Conservation (phyloP, 2,329 filamentous ascomycete genomes). For the Bipolaris cookei region DNA sequence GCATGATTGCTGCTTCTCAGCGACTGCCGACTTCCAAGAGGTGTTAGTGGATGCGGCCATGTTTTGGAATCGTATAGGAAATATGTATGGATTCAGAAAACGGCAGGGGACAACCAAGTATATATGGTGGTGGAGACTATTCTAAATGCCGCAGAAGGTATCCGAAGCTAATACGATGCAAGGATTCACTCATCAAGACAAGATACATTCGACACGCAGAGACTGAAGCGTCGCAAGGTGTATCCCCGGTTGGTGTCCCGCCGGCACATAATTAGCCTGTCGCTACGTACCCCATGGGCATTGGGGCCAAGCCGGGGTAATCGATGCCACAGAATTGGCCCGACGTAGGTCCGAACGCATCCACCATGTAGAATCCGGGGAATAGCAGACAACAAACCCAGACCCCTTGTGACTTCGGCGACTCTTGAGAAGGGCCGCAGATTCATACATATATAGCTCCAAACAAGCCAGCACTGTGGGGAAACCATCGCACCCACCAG, state of each 20-base stretch:
- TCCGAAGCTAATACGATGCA: not conserved
- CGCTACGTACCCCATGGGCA: constrained; percentile 1
- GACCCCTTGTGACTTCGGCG: not conserved
- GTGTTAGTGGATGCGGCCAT: not conserved
- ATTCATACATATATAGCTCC: constrained; percentile 2
- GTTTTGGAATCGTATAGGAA: not conserved
- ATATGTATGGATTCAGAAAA: not conserved
- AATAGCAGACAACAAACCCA: not conserved
- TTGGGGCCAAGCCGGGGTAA: constrained; percentile 10
- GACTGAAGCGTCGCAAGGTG: not conserved
- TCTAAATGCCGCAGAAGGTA: constrained; percentile 1
- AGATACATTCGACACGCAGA: not conserved
- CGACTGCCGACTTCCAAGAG: constrained; percentile 8
- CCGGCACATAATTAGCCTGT: constrained; percentile 4
- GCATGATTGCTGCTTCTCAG: constrained; percentile 1
- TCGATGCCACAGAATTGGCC: constrained; percentile 2
- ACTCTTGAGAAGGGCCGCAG: not conserved
- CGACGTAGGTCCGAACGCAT: not conserved
- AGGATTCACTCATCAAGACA: not conserved
- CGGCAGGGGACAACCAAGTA: not conserved
- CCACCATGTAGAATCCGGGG: constrained; percentile 1
- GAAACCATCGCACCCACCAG: not conserved
- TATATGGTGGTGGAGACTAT: not conserved
- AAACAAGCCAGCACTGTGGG: not conserved
- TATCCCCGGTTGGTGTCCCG: not conserved